Conservation (phyloP, 1,284 basidiomycete genomes). For the Fomitopsis schrenkii region DNA sequence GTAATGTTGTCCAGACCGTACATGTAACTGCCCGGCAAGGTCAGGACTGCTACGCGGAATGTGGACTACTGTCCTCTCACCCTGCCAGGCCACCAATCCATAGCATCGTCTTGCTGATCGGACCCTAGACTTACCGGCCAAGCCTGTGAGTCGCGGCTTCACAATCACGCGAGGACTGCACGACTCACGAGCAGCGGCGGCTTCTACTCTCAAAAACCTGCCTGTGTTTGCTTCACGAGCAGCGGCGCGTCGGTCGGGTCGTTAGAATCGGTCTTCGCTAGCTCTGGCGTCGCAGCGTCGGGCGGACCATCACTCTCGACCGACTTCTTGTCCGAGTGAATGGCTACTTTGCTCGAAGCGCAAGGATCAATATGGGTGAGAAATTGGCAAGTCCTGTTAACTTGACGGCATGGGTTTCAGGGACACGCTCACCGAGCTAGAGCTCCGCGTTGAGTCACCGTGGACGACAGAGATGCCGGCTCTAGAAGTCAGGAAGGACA, state of each 20-base stretch:
- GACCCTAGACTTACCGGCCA: not conserved
- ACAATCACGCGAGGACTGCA: not conserved
- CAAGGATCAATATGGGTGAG: not conserved
- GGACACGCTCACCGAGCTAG: not conserved
- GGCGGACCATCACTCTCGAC: not conserved
- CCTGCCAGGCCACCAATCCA: not conserved
- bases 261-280: not conserved
- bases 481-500: not conserved
- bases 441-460: not conserved
- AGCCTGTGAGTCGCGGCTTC: not conserved
- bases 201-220: conserved; percentile 3
- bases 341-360: not conserved
- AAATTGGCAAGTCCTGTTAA: no score
- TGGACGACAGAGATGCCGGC: not conserved
- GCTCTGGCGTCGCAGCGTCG: not conserved
- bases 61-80: not conserved
- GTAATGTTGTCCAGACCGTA: conserved; percentile 4
- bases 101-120: not conserved
- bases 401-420: not conserved
- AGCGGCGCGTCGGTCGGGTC: not conserved
- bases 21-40: not conserved
- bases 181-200: not conserved
- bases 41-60: not conserved
- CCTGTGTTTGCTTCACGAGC: not conserved
- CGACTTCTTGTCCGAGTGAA: not conserved